These are phyloP conservation scores for Pseudogymnoascus sp. DNA, from an alignment of 2,329 filamentous ascomycete species.

Conservation along the genomic window DNA sequence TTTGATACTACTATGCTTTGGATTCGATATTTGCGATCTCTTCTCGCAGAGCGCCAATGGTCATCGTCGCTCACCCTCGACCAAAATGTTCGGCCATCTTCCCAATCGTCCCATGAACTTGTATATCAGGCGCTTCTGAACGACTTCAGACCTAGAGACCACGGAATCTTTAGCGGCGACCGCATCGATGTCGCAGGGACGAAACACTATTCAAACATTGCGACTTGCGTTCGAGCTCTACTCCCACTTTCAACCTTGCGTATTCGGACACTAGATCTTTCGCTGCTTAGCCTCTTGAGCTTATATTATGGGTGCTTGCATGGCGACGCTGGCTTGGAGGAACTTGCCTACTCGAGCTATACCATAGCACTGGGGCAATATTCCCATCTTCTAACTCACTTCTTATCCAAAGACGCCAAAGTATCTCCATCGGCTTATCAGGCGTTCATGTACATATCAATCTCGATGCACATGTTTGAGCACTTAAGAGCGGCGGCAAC, in stretches of 20 bases:
- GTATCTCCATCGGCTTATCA: background rate
- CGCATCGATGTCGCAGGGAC: background rate
- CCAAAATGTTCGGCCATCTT: background rate
- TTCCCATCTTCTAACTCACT: background rate
- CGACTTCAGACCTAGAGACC: background rate
- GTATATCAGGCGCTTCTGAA: background rate
- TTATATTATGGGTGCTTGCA: background rate
- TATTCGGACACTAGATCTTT: background rate
- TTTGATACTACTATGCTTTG: background rate
- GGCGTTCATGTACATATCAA: background rate
- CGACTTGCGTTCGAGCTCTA: background rate
- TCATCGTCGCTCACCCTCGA: background rate
- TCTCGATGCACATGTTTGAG: background rate
- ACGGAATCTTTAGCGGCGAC: background rate
- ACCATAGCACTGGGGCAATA: background rate
- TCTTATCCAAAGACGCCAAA: background rate
- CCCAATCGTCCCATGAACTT: background rate
- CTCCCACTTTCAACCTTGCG: background rate
- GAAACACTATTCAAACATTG: background rate
- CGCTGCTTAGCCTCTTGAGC: background rate
- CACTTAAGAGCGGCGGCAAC: background rate
- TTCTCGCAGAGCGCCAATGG: background rate
- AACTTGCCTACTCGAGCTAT: background rate
- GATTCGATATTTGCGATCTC: background rate
- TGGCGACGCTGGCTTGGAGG: background rate